These are phyloP conservation scores for Fusarium haematococcum DNA, from an alignment of 2,329 filamentous ascomycete species.

Conservation along the genomic window DNA sequence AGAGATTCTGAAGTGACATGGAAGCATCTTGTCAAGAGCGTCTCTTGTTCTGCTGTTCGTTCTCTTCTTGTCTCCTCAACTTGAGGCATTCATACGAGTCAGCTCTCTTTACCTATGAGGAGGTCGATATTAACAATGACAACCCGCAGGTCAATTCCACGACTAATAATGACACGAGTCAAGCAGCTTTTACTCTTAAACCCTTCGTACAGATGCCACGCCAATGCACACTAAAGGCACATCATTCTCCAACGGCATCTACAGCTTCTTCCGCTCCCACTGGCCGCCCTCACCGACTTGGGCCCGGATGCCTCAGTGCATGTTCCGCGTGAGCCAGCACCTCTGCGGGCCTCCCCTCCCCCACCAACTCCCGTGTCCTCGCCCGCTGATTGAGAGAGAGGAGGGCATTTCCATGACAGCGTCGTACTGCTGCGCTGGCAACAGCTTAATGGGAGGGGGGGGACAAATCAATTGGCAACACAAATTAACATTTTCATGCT, in stretches of 20 bases:
- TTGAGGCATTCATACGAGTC: not conserved
- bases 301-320: not conserved
- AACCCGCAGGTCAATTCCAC: not conserved
- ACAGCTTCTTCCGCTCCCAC: not conserved
- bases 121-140: constrained; percentile 10
- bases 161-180: not conserved
- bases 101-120: constrained; percentile 14
- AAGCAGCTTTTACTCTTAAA: not conserved
- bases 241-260: not conserved
- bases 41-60: no score
- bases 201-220: not conserved
- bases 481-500: constrained; percentile 13
- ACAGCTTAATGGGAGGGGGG: not conserved
- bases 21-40: not conserved
- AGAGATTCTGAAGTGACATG: constrained; percentile 34
- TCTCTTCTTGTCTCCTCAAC: not conserved
- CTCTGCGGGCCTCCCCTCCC: not conserved
- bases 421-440: constrained; percentile 20
- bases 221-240: constrained; percentile 14
- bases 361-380: not conserved
- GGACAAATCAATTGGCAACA: constrained; percentile 32
- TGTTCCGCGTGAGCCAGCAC: not conserved
- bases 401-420: constrained; percentile 2
- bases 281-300: constrained; percentile 9
- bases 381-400: constrained; percentile 15